phyloP scores from a whole-genome alignment of 345 rosid genomes.

The Pugionium dolabratum region DNA sequence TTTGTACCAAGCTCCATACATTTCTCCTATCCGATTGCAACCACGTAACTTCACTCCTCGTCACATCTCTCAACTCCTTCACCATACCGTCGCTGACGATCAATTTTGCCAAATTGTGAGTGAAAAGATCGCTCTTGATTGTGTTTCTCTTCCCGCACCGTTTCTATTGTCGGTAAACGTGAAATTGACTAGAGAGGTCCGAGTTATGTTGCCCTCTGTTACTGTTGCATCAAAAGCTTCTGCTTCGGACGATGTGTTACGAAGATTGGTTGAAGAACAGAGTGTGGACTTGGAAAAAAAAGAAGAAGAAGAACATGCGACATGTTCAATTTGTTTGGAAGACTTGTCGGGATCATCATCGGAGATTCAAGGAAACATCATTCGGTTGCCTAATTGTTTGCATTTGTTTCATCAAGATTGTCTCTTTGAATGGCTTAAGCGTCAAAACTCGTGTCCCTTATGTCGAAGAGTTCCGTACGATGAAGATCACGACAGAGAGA shows the following conservation, averaged over 20 bases:
- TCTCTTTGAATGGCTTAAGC: constrained; percentile 8
- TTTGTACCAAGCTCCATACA: background rate
- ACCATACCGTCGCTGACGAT: background rate
- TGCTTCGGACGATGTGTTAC: constrained; percentile 4
- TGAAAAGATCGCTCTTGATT: background rate
- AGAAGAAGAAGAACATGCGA: background rate
- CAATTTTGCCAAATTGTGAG: too few species aligned
- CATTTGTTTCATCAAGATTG: constrained; percentile 32
- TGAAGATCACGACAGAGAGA: background rate
- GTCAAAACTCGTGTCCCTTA: constrained; percentile 8
- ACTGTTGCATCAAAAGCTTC: background rate
- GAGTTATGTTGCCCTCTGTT: background rate
- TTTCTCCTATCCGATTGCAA: background rate
- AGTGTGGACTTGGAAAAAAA: constrained; percentile 1
- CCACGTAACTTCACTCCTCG: background rate
- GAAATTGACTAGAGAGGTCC: background rate
- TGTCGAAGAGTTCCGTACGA: constrained; percentile 2
- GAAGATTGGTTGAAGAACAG: constrained; percentile 2
- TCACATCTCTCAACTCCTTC: background rate
- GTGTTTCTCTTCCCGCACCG: background rate
- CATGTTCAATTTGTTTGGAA: constrained; percentile 23
- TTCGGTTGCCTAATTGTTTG: constrained; percentile 18
- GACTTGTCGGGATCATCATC: background rate
- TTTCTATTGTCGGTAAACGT: background rate
- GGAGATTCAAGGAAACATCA: background rate